Base-by-base conservation (phyloP, 805 yeast genomes). In the Kluyveromyces aestuarii region DNA sequence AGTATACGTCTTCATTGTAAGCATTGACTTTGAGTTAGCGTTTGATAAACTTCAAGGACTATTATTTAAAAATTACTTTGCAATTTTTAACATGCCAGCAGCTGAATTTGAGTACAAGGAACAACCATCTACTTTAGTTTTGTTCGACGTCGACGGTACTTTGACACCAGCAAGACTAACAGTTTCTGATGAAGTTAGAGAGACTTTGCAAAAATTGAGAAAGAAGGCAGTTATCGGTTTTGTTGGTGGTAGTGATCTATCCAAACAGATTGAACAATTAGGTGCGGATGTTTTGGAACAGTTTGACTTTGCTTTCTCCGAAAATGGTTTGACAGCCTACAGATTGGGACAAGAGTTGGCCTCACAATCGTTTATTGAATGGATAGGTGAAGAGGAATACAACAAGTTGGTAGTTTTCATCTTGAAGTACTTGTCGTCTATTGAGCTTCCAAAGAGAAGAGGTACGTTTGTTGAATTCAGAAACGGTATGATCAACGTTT, bases 391-490 rank as follows among this genome's bases (percentile, higher is more conserved):
- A 64, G 95, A 84, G 62, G 82, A 86, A 74, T 93, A 93, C 81
- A 89, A 87, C 76, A 77, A 82, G 73, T 79, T 93, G 60, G 88
- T 81, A 63, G 83, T 80, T 72, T 93, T 88, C 74, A 81, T 88
- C 64, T 77, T 93, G 65, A 80, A 79, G 59, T 90, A 93, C 76
- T 77, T 93, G 59, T 69, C 96, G 48, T 84, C 84, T 41, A 68
- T 93, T 48, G 98, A 93, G 56, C 70, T 93, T 58, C 99, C 99
- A 65, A 79, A 85, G 68, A 88, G 97, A 82, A 88, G 97, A 77
- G 99, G 99, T 71, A 93, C 99, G 52, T 93, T 93, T 72, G 74
- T 93, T 59, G 99, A 93, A 77, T 93, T 93, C 80, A 87, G 99
- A 81, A 93, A 93, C 71, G 99, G 99, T 71, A 90, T 93, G 96